A percentile compares a stretch with the other conserved stretches of the same genome.
Conservation (phyloP, 2,329 filamentous ascomycete species). For the Fusarium sp. region DNA sequence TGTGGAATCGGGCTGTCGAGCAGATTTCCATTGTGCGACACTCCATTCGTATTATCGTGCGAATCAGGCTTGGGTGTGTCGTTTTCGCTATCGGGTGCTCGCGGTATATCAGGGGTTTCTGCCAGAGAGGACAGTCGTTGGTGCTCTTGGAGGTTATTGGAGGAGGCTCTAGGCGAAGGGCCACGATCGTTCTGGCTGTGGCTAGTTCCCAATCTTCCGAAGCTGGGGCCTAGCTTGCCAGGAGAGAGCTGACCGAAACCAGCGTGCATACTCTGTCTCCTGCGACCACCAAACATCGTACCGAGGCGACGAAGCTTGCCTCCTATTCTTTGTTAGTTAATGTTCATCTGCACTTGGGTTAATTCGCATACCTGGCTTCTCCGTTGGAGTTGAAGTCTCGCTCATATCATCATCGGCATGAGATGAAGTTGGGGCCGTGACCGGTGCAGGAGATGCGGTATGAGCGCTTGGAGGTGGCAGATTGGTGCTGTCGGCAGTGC, state of each 20-base stretch:
- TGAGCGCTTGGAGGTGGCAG: constrained; percentile 23
- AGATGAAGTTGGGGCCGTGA: constrained; percentile 30
- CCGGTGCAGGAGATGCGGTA: constrained; percentile 19
- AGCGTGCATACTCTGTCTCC: constrained; percentile 74
- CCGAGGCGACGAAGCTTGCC: constrained; percentile 72
- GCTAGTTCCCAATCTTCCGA: constrained; percentile 73
- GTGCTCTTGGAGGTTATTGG: constrained; percentile 67
- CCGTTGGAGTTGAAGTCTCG: constrained; percentile 53
- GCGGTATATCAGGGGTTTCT: constrained; percentile 63
- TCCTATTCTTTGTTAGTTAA: constrained; percentile 52
- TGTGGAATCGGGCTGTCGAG: constrained; percentile 46
- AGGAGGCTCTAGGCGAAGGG: constrained; percentile 68
- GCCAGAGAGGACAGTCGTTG: constrained; percentile 66
- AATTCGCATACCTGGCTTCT: constrained; percentile 52
- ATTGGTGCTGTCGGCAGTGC: constrained; percentile 42
- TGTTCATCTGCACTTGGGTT: fast-evolving
- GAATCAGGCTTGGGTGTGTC: constrained; percentile 38
- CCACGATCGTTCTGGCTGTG: constrained; percentile 59
- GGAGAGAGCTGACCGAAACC: constrained; percentile 69
- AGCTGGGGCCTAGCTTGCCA: constrained; percentile 62
- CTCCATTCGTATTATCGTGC: constrained; percentile 60
- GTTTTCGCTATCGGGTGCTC: constrained; percentile 44
- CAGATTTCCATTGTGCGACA: constrained; percentile 48
- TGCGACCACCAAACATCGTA: constrained; percentile 72
- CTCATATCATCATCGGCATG: constrained; percentile 51